Evolutionary conservation across 306 rosid genomes (phyloP).

Genomic region (Cucumis melo): DNA sequence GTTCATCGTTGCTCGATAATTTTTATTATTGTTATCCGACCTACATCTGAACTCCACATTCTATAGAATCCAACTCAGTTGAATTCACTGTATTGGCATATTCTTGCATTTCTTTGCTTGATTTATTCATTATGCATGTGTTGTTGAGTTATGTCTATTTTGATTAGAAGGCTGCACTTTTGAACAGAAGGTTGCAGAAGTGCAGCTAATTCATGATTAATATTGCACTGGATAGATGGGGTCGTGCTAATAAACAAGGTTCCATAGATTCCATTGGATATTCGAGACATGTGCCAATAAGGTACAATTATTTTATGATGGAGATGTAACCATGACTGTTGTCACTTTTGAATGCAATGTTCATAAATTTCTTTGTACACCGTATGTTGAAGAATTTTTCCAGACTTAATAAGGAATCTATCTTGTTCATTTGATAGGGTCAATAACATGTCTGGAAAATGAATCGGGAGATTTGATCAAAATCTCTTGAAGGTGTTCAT

Average conservation of each 20-base stretch:
- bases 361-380: background rate
- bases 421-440: background rate
- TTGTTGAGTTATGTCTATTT: background rate
- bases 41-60: conserved; percentile 38
- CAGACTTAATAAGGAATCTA: background rate
- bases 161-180: background rate
- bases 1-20: conserved; percentile 38
- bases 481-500: conserved; percentile 31
- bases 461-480: background rate
- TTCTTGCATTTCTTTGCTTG: background rate
- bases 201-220: background rate
- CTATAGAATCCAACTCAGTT: background rate
- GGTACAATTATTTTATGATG: background rate
- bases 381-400: background rate
- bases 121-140: background rate
- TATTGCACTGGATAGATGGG: background rate
- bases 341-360: background rate
- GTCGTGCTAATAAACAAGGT: background rate
- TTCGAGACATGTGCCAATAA: background rate
- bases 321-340: background rate
- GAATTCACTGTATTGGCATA: background rate
- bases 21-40: conserved; percentile 21
- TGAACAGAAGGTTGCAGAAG: too few species aligned
- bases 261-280: background rate
- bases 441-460: background rate